These are phyloP conservation scores for Ustilago xerochloae DNA, from an alignment of 1,284 basidiomycete genomes.

Conservation along the genomic window DNA sequence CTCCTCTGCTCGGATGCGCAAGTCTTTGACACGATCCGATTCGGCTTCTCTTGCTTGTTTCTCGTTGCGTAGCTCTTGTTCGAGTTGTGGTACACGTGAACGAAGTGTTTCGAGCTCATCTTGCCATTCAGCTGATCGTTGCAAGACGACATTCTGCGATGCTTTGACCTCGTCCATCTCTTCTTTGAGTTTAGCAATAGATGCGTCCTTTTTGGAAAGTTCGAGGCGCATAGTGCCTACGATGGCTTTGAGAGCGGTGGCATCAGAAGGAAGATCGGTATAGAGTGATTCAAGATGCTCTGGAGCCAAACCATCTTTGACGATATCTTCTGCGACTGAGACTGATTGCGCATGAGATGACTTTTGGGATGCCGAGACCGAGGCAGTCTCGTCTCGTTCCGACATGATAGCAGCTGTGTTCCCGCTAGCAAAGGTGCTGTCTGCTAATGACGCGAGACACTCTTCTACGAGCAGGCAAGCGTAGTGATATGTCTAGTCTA, in stretches of 20 bases:
- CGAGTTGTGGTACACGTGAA: constrained; percentile 27
- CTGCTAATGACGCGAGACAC: too few species aligned
- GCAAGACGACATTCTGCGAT: constrained; percentile 48
- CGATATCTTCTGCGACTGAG: constrained; percentile 15
- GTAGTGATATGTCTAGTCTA: too few species aligned
- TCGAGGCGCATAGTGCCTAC: constrained; percentile 53
- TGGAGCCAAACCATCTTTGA: constrained; percentile 21
- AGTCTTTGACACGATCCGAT: constrained; percentile 60
- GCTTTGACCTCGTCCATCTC: constrained; percentile 53
- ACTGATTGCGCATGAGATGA: constrained; percentile 13
- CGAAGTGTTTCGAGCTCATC: constrained; percentile 56
- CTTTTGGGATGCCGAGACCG: constrained; percentile 25
- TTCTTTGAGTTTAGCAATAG: constrained; percentile 35
- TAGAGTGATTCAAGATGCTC: constrained; percentile 51
- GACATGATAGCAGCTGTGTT: constrained; percentile 24
- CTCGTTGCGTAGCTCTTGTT: constrained; percentile 30
- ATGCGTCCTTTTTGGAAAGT: constrained; percentile 31
- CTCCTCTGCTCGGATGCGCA: constrained; percentile 62
- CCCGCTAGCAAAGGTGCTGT: not conserved
- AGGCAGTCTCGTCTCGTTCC: constrained; percentile 28
- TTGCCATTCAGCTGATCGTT: constrained; percentile 56
- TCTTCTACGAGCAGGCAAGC: too few species aligned
- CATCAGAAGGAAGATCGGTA: constrained; percentile 41
- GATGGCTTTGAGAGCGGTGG: constrained; percentile 50
- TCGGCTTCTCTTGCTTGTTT: constrained; percentile 52